These are phyloP conservation scores for Coccomyxa sp. DNA, from an alignment of 139 green algal species.

Conservation along the genomic window DNA sequence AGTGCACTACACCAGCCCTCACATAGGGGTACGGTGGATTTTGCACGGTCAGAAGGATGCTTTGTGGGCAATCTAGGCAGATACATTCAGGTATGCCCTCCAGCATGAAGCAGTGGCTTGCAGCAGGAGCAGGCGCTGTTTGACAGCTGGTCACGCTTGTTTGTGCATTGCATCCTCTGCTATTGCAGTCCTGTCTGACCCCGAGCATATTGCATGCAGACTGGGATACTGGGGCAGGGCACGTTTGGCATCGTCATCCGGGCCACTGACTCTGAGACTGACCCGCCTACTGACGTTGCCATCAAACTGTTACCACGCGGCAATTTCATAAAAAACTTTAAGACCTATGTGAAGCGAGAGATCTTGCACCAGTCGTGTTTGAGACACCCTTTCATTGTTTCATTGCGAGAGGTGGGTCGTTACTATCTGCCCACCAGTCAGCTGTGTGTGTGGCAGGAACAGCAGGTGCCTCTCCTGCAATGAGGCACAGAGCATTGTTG, in stretches of 20 bases:
- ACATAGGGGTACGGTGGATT: too few species aligned
- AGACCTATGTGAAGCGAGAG: constrained; percentile 45
- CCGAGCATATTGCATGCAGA: constrained; percentile 12
- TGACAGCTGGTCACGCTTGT: background rate
- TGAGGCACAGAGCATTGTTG: background rate
- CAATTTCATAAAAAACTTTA: constrained; percentile 19
- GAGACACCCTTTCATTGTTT: constrained; percentile 50
- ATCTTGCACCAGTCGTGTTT: constrained; percentile 52
- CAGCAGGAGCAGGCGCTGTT: too few species aligned
- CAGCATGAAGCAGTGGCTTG: background rate
- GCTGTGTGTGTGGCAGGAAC: background rate
- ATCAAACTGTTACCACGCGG: constrained; percentile 48
- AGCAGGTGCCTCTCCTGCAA: background rate
- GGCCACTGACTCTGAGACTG: constrained; percentile 16
- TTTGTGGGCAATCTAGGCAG: background rate
- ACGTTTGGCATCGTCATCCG: constrained; percentile 37
- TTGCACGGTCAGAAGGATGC: too few species aligned
- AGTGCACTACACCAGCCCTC: too few species aligned
- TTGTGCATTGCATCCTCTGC: constrained; percentile 3
- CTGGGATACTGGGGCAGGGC: constrained; percentile 22
- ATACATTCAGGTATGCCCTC: background rate
- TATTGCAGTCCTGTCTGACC: background rate
- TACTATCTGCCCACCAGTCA: background rate
- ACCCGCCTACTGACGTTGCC: constrained; percentile 19
- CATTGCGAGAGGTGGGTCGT: constrained; percentile 24